Percentiles rank a stretch among this genome's conserved stretches.
These are phyloP conservation scores for Xylaria flabelliformis DNA, from an alignment of 495 filamentous ascomycete genomes.

Conservation along the genomic window DNA sequence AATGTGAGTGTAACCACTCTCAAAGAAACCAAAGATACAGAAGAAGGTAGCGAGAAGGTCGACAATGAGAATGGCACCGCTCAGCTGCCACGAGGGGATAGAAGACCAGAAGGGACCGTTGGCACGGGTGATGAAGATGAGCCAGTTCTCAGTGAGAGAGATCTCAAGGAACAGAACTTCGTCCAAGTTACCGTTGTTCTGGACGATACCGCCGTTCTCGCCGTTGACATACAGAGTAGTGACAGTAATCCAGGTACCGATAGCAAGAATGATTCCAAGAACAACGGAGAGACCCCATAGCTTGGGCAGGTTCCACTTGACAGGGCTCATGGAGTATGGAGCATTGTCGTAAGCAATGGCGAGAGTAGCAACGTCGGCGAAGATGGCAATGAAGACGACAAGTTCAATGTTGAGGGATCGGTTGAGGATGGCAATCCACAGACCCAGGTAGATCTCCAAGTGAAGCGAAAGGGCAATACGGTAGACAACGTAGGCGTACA, in stretches of 20 bases:
- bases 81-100: constrained; percentile 81
- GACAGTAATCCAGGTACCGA: constrained; percentile 84
- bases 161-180: constrained; percentile 89
- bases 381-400: constrained; percentile 92
- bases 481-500: constrained; percentile 97
- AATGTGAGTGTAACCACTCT: constrained; percentile 68
- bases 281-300: constrained; percentile 91
- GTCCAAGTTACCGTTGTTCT: constrained; percentile 84
- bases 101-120: constrained; percentile 86
- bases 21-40: constrained; percentile 82
- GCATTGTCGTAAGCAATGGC: constrained; percentile 95
- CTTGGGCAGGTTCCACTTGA: constrained; percentile 94
- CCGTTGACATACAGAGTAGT: constrained; percentile 75
- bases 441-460: constrained; percentile 85
- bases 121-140: constrained; percentile 94
- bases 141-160: constrained; percentile 91
- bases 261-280: constrained; percentile 78
- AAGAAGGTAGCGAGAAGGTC: constrained; percentile 85
- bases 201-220: constrained; percentile 77
- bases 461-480: constrained; percentile 93
- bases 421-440: constrained; percentile 89
- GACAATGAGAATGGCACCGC: constrained; percentile 76
- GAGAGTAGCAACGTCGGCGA: constrained; percentile 91
- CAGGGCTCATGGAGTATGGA: constrained; percentile 81
- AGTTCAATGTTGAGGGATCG: constrained; percentile 82